Evolutionary conservation across 1,139 yeast genomes (phyloP).

Genomic region (Taiozyma sp.): DNA sequence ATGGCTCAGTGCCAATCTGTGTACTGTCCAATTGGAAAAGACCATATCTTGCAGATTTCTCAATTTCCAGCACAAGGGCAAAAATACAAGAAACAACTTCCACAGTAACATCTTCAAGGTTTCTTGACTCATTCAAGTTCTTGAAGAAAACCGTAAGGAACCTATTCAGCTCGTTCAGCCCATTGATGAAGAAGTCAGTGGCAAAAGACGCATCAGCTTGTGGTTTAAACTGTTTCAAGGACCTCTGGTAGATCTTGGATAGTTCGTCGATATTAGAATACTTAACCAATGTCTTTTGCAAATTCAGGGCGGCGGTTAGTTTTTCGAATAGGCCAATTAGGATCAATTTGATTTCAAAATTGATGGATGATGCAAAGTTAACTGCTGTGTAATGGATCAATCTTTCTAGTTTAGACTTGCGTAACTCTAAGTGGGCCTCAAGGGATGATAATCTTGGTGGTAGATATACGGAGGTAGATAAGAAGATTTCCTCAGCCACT

Average conservation of each 20-base stretch:
- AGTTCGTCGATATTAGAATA: conserved; percentile 16
- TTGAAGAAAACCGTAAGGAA: conserved; percentile 35
- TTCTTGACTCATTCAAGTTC: conserved; percentile 21
- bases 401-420: conserved; percentile 31
- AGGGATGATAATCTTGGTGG: conserved; percentile 41
- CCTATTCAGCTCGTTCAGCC: conserved; percentile 32
- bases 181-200: conserved; percentile 21
- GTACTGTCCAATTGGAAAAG: conserved; percentile 23
- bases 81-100: conserved; percentile 37
- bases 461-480: conserved; percentile 41
- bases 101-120: conserved; percentile 28
- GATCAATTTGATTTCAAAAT: conserved; percentile 25
- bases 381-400: conserved; percentile 17
- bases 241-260: conserved; percentile 17
- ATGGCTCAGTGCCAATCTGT: conserved; percentile 24
- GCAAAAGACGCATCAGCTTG: conserved; percentile 4
- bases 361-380: conserved; percentile 14
- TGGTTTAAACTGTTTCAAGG: conserved; percentile 11
- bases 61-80: conserved; percentile 37
- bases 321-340: conserved; percentile 53
- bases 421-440: conserved; percentile 37
- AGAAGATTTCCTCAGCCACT: conserved; percentile 51
- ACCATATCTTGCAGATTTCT: conserved; percentile 32
- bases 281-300: conserved; percentile 38
- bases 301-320: conserved; percentile 44